Percentiles rank a stretch among this genome's conserved stretches.
Evolutionary conservation across 805 yeast genomes (phyloP).

Genomic region (Dipodascopsis uninucleata): DNA sequence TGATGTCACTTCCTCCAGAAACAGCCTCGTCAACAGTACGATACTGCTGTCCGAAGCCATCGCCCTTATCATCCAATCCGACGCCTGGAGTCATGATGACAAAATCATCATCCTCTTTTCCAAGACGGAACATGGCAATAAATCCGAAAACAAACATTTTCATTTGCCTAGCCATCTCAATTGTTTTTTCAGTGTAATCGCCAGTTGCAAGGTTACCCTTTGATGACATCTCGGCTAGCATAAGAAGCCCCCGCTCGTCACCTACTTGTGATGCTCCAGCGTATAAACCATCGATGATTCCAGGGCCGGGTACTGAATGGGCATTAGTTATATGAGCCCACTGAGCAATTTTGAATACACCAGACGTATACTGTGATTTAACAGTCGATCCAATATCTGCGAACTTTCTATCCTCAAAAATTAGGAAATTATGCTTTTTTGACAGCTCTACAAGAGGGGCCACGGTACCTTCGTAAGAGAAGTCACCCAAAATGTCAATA

Average conservation of each 20-base stretch:
- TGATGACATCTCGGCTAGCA: slow-evolving; percentile 94
- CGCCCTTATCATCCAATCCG: slow-evolving; percentile 95
- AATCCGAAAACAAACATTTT: slow-evolving; percentile 92
- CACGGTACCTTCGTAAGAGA: slow-evolving; percentile 74
- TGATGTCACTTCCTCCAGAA: slow-evolving; percentile 82
- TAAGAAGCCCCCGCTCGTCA: slow-evolving; percentile 76
- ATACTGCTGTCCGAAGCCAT: slow-evolving; percentile 92
- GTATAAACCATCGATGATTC: slow-evolving; percentile 82
- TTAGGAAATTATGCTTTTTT: slow-evolving; percentile 77
- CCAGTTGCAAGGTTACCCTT: slow-evolving; percentile 93
- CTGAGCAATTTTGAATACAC: slow-evolving; percentile 79
- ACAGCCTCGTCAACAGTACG: slow-evolving; percentile 86
- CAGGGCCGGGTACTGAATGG: slow-evolving; percentile 94
- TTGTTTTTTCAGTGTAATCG: slow-evolving; percentile 79
- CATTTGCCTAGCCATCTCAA: slow-evolving; percentile 84
- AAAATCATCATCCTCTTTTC: slow-evolving; percentile 89
- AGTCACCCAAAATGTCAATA: slow-evolving; percentile 88
- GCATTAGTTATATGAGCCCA: slow-evolving; percentile 99
- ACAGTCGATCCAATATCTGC: slow-evolving; percentile 99
- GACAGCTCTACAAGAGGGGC: slow-evolving; percentile 69
- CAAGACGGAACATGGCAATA: slow-evolving; percentile 86
- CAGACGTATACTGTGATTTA: slow-evolving; percentile 86
- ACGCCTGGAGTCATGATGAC: slow-evolving; percentile 97
- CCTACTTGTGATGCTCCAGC: slow-evolving; percentile 52
- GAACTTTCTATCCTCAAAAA: slow-evolving; percentile 95